These are phyloP conservation scores for Verticillium zaregamsianum DNA, from an alignment of 2,329 filamentous ascomycete species.

Conservation along the genomic window DNA sequence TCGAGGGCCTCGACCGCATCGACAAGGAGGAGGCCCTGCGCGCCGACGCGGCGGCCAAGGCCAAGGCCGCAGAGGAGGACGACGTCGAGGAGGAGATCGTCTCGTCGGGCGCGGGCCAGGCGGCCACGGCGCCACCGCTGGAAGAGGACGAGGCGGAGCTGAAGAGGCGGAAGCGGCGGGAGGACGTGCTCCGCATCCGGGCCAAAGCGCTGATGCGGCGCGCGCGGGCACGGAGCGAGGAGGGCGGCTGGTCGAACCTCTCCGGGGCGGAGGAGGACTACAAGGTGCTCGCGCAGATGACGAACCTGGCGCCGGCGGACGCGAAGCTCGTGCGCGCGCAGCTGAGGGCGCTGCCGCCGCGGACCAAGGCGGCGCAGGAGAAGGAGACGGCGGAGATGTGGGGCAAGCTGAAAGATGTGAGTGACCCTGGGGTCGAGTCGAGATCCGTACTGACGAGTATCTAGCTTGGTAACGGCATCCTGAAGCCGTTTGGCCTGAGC, in stretches of 20 bases:
- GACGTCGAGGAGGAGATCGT: conserved; percentile 54
- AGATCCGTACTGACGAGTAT: background rate
- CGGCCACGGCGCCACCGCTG: conserved; percentile 32
- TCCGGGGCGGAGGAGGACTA: conserved; percentile 80
- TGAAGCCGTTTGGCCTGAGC: conserved; percentile 90
- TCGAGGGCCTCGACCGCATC: conserved; percentile 69
- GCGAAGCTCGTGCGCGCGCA: conserved; percentile 63
- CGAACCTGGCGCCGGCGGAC: conserved; percentile 62
- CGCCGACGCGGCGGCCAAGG: conserved; percentile 23
- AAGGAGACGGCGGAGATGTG: conserved; percentile 95
- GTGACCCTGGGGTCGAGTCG: conserved; percentile 19
- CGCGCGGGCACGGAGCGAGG: conserved; percentile 66
- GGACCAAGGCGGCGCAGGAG: conserved; percentile 74
- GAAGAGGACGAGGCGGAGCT: conserved; percentile 20
- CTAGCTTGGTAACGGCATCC: conserved; percentile 79
- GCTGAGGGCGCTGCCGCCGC: conserved; percentile 60
- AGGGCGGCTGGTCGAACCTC: conserved; percentile 75
- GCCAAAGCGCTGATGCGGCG: conserved; percentile 80
- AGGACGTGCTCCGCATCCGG: conserved; percentile 72
- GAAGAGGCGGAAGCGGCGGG: conserved; percentile 32
- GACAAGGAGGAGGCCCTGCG: conserved; percentile 26
- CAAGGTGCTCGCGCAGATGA: conserved; percentile 55
- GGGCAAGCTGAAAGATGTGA: conserved; percentile 82
- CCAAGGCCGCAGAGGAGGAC: conserved; percentile 40
- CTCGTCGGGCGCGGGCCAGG: conserved; percentile 51